phyloP scores from a whole-genome alignment of 163 green algal species.

The Chlamydomonas reinhardtii region DNA sequence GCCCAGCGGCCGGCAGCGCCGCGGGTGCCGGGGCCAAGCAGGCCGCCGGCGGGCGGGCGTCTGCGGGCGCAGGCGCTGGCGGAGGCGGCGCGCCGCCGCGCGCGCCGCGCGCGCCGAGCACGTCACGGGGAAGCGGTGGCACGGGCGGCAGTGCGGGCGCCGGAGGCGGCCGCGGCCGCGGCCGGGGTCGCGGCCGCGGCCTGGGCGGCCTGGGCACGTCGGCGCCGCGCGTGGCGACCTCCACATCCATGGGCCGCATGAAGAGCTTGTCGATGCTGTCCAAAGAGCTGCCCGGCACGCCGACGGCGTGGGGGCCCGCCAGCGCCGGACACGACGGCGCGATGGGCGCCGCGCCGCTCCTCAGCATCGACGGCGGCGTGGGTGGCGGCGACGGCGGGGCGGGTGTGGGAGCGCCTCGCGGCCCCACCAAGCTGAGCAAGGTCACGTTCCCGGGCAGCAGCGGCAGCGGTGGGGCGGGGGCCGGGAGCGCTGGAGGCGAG shows the following conservation, averaged over 20 bases:
- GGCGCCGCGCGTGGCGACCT: too few species aligned
- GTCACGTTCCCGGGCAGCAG: conserved; percentile 10
- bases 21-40: too few species aligned
- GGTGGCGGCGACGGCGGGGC: background rate
- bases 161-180: background rate
- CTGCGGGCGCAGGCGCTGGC: too few species aligned
- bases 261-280: conserved; percentile 1
- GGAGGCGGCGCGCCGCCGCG: background rate
- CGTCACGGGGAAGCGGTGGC: background rate
- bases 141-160: background rate
- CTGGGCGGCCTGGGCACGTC: background rate
- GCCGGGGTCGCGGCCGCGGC: background rate
- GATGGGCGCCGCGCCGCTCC: background rate
- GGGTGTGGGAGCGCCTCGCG: background rate
- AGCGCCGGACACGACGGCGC: background rate
- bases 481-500: background rate
- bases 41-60: too few species aligned
- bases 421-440: conserved; percentile 34
- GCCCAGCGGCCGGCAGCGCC: too few species aligned
- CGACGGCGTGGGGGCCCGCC: background rate
- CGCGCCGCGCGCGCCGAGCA: background rate
- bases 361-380: background rate
- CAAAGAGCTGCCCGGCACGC: conserved; percentile 10
- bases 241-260: background rate
- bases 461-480: background rate